phyloP scores from a whole-genome alignment of 805 yeast genomes.

The Candida sonorensis region DNA sequence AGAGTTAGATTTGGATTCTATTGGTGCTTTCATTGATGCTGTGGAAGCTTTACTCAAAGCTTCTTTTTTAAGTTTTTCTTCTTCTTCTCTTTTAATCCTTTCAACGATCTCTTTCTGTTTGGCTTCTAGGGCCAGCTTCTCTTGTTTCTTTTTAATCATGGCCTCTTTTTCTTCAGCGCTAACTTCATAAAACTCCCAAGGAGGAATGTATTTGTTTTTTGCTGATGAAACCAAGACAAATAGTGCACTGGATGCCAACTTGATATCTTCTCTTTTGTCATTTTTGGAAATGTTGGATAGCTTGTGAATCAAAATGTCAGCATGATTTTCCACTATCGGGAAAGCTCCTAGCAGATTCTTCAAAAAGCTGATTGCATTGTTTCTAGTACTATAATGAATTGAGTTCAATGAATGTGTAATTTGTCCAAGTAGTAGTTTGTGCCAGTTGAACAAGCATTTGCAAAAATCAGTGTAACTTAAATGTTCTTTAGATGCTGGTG shows the following conservation, averaged over 20 bases:
- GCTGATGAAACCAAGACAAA: constrained; percentile 58
- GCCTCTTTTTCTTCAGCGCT: constrained; percentile 36
- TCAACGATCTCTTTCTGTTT: constrained; percentile 10
- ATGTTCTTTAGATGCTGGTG: constrained; percentile 14
- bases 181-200: constrained; percentile 50
- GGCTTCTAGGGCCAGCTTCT: constrained; percentile 14
- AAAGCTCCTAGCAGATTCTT: constrained; percentile 53
- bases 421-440: constrained; percentile 39
- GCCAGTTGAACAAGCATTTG: constrained; percentile 46
- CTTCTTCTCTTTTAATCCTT: constrained; percentile 10
- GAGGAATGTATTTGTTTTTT: constrained; percentile 40
- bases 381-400: constrained; percentile 66
- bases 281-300: constrained; percentile 40
- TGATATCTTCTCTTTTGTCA: constrained; percentile 75
- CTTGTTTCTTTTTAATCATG: constrained; percentile 18
- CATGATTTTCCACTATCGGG: constrained; percentile 65
- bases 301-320: constrained; percentile 40
- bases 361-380: constrained; percentile 73
- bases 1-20: background rate
- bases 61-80: constrained; percentile 11
- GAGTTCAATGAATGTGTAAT: constrained; percentile 37
- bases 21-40: constrained; percentile 1
- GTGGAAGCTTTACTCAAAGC: constrained; percentile 6
- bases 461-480: constrained; percentile 31
- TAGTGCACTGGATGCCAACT: constrained; percentile 67